Evolutionary conservation across 2,329 filamentous ascomycete species (phyloP), one percentile per base, ranked within the genome.

Genomic region (Cladophialophora carrionii): DNA sequence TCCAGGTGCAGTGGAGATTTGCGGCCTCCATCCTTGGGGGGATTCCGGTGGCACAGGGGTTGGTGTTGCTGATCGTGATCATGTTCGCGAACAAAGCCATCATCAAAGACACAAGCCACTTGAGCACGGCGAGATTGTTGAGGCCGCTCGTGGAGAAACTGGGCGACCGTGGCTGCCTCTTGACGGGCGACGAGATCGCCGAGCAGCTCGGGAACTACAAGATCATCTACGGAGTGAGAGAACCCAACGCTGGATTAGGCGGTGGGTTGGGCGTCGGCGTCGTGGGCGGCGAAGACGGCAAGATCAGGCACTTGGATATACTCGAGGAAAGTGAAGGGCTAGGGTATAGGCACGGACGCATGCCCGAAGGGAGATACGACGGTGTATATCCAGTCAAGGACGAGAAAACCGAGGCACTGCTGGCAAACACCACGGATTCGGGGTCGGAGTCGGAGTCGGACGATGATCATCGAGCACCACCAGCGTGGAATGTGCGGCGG

Each of bases 1-100:
- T 93, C 87, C 70, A 98, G 96, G 77, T 98, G 97, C 76, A 65
- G 26, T 70, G 68, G 68, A 49, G 34, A 10, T 63, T 52, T 29
- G 64, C 67, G 8, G 61, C 34, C 17, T 32, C 63, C 12, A 63
- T 70, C 55, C 60, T 70, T 8, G 64, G 52, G 24, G 67, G 60
- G 4, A 63, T 70, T n/a, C 68, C 68, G 12, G 10, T 66, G 10
- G 54, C 63, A 2, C 68, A 70, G 53, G 61, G 58, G 20, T 17
- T 70, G 32, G 48, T 68, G 14, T 46, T 69, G 22, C 29, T 67
- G 9, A 26, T 20, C 26, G 68, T 70, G 9, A 62, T 70, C 46
- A 29, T 37, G 26, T 63, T 66, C 29, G 63, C 63, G 2, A 57
- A 66, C 61, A 69, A 69, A 53, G 67, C 68, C 55, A 65, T 70